Evolutionary conservation across 495 filamentous ascomycete species (phyloP).

Genomic region (Aspergillus incahuasiensis): DNA sequence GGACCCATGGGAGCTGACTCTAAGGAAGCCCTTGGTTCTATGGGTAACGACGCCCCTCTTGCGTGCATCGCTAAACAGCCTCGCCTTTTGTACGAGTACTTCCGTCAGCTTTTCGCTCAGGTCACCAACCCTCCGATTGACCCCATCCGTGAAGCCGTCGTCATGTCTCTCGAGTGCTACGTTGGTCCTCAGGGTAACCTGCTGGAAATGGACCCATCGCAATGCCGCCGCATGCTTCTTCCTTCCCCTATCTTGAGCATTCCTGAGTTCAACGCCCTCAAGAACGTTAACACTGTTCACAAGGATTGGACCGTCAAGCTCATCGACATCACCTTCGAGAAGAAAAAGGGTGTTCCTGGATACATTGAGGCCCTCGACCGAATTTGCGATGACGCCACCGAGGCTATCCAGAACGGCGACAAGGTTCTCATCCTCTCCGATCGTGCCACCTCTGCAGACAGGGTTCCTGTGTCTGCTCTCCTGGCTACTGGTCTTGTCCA

Average conservation of each 20-base stretch:
- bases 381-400: conserved; percentile 82
- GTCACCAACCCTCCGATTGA: conserved; percentile 99
- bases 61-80: conserved; percentile 88
- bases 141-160: conserved; percentile 95
- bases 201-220: conserved; percentile 86
- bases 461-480: conserved; percentile 83
- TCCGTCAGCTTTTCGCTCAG: conserved; percentile 97
- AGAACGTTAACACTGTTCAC: conserved; percentile 69
- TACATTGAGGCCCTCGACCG: conserved; percentile 86
- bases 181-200: conserved; percentile 97
- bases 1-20: conserved; percentile 98
- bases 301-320: conserved; percentile 82
- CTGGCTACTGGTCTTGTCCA: conserved; percentile 94
- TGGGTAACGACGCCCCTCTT: conserved; percentile 97
- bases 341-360: conserved; percentile 74
- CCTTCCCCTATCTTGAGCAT: conserved; percentile 90
- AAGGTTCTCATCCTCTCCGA: conserved; percentile 90
- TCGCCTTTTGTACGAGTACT: conserved; percentile 94
- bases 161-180: conserved; percentile 98
- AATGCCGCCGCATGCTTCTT: conserved; percentile 82
- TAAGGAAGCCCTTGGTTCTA: conserved; percentile 98
- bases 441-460: conserved; percentile 75
- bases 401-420: conserved; percentile 79
- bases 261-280: conserved; percentile 86
- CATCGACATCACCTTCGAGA: conserved; percentile 97